A percentile compares a stretch with the other conserved stretches of the same genome.
Evolutionary conservation across 2,329 filamentous ascomycete genomes (phyloP).

Genomic region (Fusarium sp.): DNA sequence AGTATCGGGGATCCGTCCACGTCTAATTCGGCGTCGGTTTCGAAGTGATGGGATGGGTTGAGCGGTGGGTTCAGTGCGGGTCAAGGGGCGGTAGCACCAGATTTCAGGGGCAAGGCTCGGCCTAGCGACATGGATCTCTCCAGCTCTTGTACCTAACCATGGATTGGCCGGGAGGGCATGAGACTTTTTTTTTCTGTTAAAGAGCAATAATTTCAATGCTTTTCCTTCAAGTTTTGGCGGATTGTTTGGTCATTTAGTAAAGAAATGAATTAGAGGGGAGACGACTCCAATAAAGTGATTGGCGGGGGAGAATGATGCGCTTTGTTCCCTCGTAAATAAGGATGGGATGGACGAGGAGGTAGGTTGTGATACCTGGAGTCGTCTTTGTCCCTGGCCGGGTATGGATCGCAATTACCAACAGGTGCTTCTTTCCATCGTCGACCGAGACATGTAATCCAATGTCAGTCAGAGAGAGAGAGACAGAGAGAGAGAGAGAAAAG

Average conservation of each 20-base stretch:
- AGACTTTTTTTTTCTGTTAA: neutral
- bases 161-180: neutral
- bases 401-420: constrained; percentile 7
- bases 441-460: constrained; percentile 14
- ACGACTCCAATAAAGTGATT: neutral
- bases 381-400: neutral
- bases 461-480: neutral
- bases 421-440: constrained; percentile 14
- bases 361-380: neutral
- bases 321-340: neutral
- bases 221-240: neutral
- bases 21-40: constrained; percentile 39
- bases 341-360: neutral
- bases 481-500: neutral
- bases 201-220: neutral
- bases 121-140: constrained; percentile 28
- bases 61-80: constrained; percentile 32
- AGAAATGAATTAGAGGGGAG: neutral
- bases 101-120: constrained; percentile 39
- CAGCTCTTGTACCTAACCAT: constrained; percentile 5
- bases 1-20: constrained; percentile 19
- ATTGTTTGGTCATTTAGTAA: neutral
- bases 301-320: neutral
- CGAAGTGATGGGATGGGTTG: constrained; percentile 21
- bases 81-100: constrained; percentile 39